Base-by-base conservation (phyloP, 805 yeast genomes). In the Candida pseudoglaebosa region DNA sequence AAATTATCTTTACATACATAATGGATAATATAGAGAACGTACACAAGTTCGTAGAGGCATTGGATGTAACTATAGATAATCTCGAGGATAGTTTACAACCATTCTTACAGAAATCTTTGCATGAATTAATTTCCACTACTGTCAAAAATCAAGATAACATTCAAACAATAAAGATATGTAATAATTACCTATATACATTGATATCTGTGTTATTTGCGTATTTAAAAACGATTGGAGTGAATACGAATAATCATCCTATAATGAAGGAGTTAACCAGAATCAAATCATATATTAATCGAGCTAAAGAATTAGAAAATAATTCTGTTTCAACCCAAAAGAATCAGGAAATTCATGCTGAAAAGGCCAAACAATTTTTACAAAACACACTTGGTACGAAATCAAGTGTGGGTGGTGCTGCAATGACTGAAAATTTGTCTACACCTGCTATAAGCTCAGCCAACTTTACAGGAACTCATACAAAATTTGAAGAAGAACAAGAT, bases 241-340 rank as follows among this genome's bases (percentile, higher is more conserved):
- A 80, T 41, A 73, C 82, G 1, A 70, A 68, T 8, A 55, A 60
- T 5, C 87, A 83, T 47, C 80, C 82, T 2, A 74, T 88, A 15
- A 78, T 81, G 80, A 62, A 62, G 21, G 95, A 84, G 51, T 62
- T 86, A 37, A 69, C 65, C 5, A 67, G 89, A 44, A 81, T 85
- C 29, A 84, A 82, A 54, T 52, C 68, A n/a, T 83, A 82, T 47
- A 82, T 84, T 79, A 71, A 71, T 28, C 70, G 79, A 50, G 70
- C 76, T 26, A 77, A 77, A 47, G 64, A 53, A 3, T 56, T 69
- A 4, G 65, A 63, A 15, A 44, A 43, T 5, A 43, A 47, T 47
- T 32, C 43, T 42, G 24, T 34, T 39, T 34, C 59, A 41, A 37
- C 49, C 24, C 49, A 52, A n/a, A 19, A 37, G 6, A 38, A 39